Evolutionary conservation across 129 eudicot genomes (phyloP).

Genomic region (Lonicera japonica): DNA sequence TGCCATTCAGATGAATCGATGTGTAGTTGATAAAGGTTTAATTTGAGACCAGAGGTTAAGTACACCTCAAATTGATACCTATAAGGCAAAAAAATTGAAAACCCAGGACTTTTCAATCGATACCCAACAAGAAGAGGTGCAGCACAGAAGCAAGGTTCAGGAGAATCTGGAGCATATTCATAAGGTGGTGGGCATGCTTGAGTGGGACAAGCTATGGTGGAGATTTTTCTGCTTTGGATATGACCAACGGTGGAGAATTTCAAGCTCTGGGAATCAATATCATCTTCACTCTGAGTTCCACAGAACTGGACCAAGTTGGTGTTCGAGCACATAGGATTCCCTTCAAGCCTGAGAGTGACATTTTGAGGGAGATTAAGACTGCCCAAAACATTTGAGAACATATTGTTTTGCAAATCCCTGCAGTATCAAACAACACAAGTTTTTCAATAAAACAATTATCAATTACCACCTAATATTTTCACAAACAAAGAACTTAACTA

Average conservation of each 20-base stretch:
- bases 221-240: constrained; percentile 25
- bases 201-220: constrained; percentile 33
- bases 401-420: constrained; percentile 74
- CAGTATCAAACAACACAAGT: constrained; percentile 17
- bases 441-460: constrained; percentile 4
- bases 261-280: constrained; percentile 17
- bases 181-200: constrained; percentile 47
- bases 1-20: constrained; percentile 42
- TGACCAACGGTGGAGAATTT: constrained; percentile 22
- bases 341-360: constrained; percentile 84
- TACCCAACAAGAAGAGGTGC: constrained; percentile 58
- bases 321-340: constrained; percentile 67
- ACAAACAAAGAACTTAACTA: background rate
- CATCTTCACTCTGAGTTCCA: constrained; percentile 22
- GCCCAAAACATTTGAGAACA: constrained; percentile 60
- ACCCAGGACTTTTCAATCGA: constrained; percentile 78
- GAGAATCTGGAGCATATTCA: constrained; percentile 64
- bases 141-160: constrained; percentile 59
- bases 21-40: constrained; percentile 48
- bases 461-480: too few relatives aligned
- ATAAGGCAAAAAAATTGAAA: constrained; percentile 43
- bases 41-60: constrained; percentile 42
- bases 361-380: constrained; percentile 37
- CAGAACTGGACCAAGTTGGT: constrained; percentile 33
- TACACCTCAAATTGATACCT: constrained; percentile 41